Percentiles rank a stretch among this genome's conserved stretches.
Conservation (phyloP, 108 stramenopile species). For the Epithemia pelagica region DNA sequence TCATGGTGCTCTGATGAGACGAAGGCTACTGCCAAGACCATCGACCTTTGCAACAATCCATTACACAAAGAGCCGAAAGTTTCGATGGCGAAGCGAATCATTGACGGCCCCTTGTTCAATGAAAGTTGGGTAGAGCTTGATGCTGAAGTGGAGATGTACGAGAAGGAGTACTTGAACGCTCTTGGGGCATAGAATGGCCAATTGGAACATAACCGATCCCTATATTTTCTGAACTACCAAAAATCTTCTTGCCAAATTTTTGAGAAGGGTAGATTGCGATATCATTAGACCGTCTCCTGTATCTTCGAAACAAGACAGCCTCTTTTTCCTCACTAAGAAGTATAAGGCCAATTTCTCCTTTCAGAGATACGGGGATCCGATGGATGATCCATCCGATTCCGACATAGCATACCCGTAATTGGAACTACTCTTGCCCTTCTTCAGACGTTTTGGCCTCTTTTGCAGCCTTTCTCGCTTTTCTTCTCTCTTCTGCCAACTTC, state of each 20-base stretch:
- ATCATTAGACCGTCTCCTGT: too few species aligned
- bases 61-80: constrained; percentile 98
- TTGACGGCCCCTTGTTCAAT: constrained; percentile 85
- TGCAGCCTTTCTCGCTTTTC: constrained; percentile 62
- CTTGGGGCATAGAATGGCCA: too few species aligned
- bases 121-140: constrained; percentile 98
- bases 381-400: too few species aligned
- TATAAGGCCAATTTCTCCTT: too few species aligned
- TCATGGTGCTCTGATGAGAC: constrained; percentile 98
- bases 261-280: too few species aligned
- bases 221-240: too few species aligned
- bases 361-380: too few species aligned
- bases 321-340: too few species aligned
- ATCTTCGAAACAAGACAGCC: too few species aligned
- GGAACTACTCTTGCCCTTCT: neutral
- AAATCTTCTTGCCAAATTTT: too few species aligned
- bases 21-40: constrained; percentile 94
- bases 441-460: constrained; percentile 35
- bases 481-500: constrained; percentile 60
- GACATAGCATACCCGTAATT: too few species aligned
- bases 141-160: constrained; percentile 72
- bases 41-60: constrained; percentile 99
- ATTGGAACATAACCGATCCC: too few species aligned
- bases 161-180: constrained; percentile 26
- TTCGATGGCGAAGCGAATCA: constrained; percentile 97